phyloP scores from a whole-genome alignment of 352 stramenopile genomes.

The Pythium guiyangense region DNA sequence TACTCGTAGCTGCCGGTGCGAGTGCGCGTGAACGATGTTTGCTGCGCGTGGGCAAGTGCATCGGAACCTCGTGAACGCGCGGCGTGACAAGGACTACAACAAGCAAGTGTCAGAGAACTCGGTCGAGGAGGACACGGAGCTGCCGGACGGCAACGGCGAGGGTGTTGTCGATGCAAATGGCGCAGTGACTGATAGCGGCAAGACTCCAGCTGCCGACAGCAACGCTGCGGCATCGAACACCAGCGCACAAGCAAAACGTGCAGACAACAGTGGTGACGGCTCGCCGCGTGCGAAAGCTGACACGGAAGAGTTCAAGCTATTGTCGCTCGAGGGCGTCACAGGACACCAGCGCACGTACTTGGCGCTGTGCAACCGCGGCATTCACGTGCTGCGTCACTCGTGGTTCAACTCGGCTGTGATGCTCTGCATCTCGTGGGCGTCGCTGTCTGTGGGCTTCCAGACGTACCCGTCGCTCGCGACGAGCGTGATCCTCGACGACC shows the following conservation, averaged over 20 bases:
- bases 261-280: not conserved
- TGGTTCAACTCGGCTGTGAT: slow-evolving; percentile 71
- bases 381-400: slow-evolving; percentile 37
- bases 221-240: not conserved
- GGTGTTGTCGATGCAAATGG: not conserved
- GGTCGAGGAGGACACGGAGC: slow-evolving; percentile 12
- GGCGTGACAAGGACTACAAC: slow-evolving; percentile 12
- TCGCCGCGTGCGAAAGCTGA: not conserved
- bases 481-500: slow-evolving; percentile 41
- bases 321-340: slow-evolving; percentile 29
- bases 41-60: slow-evolving; percentile 18
- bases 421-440: slow-evolving; percentile 76
- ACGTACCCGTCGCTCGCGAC: slow-evolving; percentile 53
- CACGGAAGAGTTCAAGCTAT: slow-evolving; percentile 23
- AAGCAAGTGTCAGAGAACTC: slow-evolving; percentile 7
- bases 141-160: slow-evolving; percentile 11
- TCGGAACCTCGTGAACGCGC: slow-evolving; percentile 17
- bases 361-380: slow-evolving; percentile 31
- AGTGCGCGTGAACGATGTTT: slow-evolving; percentile 18
- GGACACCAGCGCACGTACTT: slow-evolving; percentile 31
- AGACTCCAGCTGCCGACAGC: not conserved
- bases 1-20: not conserved
- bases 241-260: not conserved
- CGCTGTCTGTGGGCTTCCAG: slow-evolving; percentile 75
- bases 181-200: not conserved